Evolutionary conservation across 2,329 filamentous ascomycete species (phyloP), one percentile per base, ranked within the genome.

Genomic region (Monosporascus sp.): DNA sequence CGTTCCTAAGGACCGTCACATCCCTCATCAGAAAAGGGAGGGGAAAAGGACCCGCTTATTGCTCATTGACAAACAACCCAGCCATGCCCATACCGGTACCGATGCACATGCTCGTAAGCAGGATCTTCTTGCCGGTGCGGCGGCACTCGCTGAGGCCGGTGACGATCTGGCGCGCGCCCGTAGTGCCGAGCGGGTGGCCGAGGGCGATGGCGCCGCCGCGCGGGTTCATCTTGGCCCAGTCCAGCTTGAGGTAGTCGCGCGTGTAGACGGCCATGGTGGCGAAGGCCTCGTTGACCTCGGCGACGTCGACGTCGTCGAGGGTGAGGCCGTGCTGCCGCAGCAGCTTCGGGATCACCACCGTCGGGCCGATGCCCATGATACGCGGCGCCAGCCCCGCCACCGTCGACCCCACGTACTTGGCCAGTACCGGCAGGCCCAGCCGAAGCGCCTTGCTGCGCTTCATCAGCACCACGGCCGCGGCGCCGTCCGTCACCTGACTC

Each of bases 221-320:
- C 26, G 86, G 81, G 75, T 94, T 94, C 80, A 94, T 82, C 82
- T 91, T 93, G 64, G 79, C 72, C 72, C 80, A 82, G 67, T 89
- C 85, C 49, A 93, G 75, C 60, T 82, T 82, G 49, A 94, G 79
- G 60, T 77, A 83, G 65, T 91, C 80, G 52, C 88, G 75, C 74
- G 91, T 96, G 81, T 97, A 97, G 31, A 97, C 92, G 1, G 91
- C 92, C 94, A 97, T 97, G 50, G 89, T 94, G 22, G 92, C 93
- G 66, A 99, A 99, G 1, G 94, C 94, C 80, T 99, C 94, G 77
- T 99, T 99, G 68, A 99, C 75, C 80, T 97, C 94, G 63, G 93
- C 79, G 37, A 97, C 81, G 67, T 99, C 94, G 57, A 94, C 82
- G 64, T 97, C 94, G 55, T 87, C 82, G 51, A 96, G 77, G 24